A percentile compares a stretch with the other conserved stretches of the same genome.
Evolutionary conservation across 1,139 yeast species (phyloP).

Genomic region (Pneumocystis sp.): DNA sequence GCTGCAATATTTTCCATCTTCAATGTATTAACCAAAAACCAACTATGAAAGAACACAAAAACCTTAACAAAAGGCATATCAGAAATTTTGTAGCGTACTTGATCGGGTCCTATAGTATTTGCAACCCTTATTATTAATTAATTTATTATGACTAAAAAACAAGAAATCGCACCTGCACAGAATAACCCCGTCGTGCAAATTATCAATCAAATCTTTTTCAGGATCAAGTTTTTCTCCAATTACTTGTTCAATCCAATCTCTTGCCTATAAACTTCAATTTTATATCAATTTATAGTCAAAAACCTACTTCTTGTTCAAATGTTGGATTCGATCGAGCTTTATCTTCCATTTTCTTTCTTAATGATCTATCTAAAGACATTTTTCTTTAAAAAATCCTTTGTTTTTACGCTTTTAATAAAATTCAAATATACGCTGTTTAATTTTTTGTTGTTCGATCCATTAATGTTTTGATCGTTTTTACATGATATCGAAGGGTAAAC

Average conservation of each 20-base stretch:
- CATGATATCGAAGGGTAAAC: not conserved
- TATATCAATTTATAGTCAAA: not conserved
- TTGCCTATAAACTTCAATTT: not conserved
- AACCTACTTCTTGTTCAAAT: not conserved
- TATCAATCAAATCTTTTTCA: slow-evolving; percentile 30
- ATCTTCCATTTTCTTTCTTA: not conserved
- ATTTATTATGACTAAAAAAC: not conserved
- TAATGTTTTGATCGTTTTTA: not conserved
- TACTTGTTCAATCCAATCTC: slow-evolving; percentile 20
- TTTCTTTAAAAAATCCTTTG: not conserved
- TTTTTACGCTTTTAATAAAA: not conserved
- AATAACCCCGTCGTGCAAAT: slow-evolving; percentile 50
- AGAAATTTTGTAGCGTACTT: slow-evolving; percentile 43
- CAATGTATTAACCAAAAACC: not conserved
- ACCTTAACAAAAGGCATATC: slow-evolving; percentile 57
- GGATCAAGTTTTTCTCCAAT: slow-evolving; percentile 17
- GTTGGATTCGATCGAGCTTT: not conserved
- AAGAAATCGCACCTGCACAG: slow-evolving; percentile 24
- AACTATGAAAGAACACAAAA: not conserved
- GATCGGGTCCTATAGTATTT: slow-evolving; percentile 3
- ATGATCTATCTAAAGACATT: not conserved
- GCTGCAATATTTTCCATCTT: slow-evolving; percentile 74
- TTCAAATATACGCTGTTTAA: too few species aligned
- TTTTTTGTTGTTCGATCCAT: not conserved
- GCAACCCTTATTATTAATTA: not conserved